These are phyloP conservation scores for Beauveria varroae DNA, from an alignment of 2,329 filamentous ascomycete genomes.

Conservation along the genomic window DNA sequence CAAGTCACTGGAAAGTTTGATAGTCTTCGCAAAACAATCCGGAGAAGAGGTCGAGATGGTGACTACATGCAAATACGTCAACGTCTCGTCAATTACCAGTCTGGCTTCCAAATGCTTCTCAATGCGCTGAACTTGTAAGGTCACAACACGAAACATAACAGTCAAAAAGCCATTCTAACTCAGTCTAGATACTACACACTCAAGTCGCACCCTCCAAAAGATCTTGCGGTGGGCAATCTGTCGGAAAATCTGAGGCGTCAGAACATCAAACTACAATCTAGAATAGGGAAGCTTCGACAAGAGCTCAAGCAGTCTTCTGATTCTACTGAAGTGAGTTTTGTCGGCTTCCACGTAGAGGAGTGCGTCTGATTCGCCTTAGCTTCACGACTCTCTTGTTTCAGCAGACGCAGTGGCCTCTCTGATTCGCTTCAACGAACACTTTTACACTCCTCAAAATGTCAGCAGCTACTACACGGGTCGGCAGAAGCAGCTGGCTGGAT, in stretches of 20 bases:
- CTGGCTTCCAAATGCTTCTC: neutral
- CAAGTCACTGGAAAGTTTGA: neutral
- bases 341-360: neutral
- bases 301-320: neutral
- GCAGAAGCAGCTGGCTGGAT: neutral
- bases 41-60: neutral
- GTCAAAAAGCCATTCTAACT: neutral
- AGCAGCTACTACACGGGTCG: conserved; percentile 2
- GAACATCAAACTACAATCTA: neutral
- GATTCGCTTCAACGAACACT: neutral
- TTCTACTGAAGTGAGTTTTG: neutral
- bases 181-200: neutral
- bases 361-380: neutral
- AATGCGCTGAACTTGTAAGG: neutral
- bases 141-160: too few relatives aligned
- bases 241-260: neutral
- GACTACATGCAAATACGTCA: conserved; percentile 4
- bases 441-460: neutral
- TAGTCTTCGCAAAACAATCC: neutral
- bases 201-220: neutral
- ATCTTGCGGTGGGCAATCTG: neutral
- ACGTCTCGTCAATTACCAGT: neutral
- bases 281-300: neutral
- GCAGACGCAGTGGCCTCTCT: neutral
- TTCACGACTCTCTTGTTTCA: neutral